Base-by-base conservation (phyloP, 208 protist species). In the Sergeia podlipaevii region DNA sequence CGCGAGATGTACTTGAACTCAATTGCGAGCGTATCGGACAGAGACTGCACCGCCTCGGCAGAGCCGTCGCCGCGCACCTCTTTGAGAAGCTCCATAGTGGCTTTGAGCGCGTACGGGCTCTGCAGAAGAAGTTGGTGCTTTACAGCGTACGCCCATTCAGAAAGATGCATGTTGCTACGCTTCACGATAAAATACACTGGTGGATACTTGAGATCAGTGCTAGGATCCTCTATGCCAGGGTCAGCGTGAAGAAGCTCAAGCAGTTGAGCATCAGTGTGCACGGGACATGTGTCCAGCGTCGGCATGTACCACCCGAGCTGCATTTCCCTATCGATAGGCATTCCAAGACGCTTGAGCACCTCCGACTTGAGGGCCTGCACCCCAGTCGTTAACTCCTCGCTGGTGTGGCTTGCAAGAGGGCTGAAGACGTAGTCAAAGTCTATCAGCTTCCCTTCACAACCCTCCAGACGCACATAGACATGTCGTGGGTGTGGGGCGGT, bases 121-220 rank as follows among this genome's bases (percentile, higher is more conserved):
- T 93, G 85, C 10, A 93, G 72, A 21, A 96, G 71, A 34, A 96
- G 65, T 58, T 93, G 82, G 60, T 96, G 89, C 60, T 87, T 87
- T 45, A 96, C 89, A 10, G 83, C 83, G 62, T 86, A 93, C 26
- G 89, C 89, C 86, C 89, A 96, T 65, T 96, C 89, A 8, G 80
- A 91, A 28, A 96, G 63, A 52, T 86, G 73, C 20, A 96, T 53
- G 26, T 74, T 74, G 48, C 72, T 67, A 28, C 85, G 89, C 60
- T 93, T 91, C 10, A 91, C 65, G 32, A 89, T 67, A 44, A 96
- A 84, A 68, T 96, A 96, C 33, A 96, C 74, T n/a, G 89, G 89
- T 26, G 89, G 83, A 64, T 92, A 86, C 55, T 45, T 73, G 28
- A 89, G 60, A 18, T 77, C 24, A n/a, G 53, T 62, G 7, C 44